Conservation (phyloP, 2,329 filamentous ascomycete species). For the Aspergillus niger region DNA sequence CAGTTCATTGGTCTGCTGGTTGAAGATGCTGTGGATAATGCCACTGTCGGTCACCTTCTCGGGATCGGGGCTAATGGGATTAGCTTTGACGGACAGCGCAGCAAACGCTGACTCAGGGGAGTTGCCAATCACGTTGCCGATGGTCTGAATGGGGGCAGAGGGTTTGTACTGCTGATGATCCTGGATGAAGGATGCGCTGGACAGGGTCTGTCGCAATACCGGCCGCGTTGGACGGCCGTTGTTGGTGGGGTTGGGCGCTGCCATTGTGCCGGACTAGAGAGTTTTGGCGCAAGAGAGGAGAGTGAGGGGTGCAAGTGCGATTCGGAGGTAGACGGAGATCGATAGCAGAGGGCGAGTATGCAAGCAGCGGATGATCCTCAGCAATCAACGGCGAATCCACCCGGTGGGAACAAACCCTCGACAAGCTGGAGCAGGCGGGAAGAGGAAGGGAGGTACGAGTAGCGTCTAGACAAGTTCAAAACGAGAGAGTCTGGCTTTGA, state of each 20-base stretch:
- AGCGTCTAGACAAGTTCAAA: not conserved
- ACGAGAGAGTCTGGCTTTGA: not conserved
- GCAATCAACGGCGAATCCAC: constrained; percentile 12
- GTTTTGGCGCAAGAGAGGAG: constrained; percentile 4
- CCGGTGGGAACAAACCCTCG: constrained; percentile 14
- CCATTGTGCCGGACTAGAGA: constrained; percentile 28
- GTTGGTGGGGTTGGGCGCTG: constrained; percentile 27
- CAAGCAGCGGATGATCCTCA: constrained; percentile 1
- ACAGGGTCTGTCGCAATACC: constrained; percentile 45
- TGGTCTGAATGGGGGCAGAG: constrained; percentile 36
- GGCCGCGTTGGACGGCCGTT: constrained; percentile 40
- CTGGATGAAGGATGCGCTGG: constrained; percentile 48
- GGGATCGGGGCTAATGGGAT: constrained; percentile 43
- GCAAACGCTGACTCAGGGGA: constrained; percentile 28
- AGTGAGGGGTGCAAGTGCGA: not conserved
- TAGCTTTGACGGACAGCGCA: constrained; percentile 34
- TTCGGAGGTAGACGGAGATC: not conserved
- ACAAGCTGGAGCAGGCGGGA: not conserved
- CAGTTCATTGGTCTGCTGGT: constrained; percentile 42
- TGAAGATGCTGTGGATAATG: constrained; percentile 50
- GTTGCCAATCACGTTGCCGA: constrained; percentile 40
- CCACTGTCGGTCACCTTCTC: constrained; percentile 48
- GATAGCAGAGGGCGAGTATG: not conserved
- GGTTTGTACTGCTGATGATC: constrained; percentile 54
- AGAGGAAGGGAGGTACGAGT: not conserved